Base-by-base conservation (phyloP, 352 stramenopile genomes). In the Pythium phragmiticola region DNA sequence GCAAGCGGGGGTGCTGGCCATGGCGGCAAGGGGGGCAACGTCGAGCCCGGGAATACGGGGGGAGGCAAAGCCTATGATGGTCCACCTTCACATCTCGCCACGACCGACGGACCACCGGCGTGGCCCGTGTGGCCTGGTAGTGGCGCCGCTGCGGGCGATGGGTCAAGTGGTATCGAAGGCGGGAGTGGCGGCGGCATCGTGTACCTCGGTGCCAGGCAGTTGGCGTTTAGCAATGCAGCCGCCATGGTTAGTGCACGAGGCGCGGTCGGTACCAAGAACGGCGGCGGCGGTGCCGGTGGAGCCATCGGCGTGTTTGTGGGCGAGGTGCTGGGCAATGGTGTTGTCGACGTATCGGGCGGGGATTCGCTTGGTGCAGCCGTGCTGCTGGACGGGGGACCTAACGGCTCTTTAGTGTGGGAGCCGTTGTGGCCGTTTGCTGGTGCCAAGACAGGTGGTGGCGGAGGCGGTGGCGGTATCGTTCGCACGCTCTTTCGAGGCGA, bases 131-230 rank as follows among this genome's bases (percentile, higher is more conserved):
- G 67, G 67, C 67, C 67, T 3, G 67, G 67, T 6, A 73, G 67
- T 36, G 67, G 67, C 30, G 67, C 67, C 8, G 67, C 67, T 14
- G 36, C 50, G 23, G 67, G 67, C 9, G 60, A 63, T 39, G 67
- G 63, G 6, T 71, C 77, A 2, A 76, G 78, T 41, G 70, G 74
- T 17, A 64, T 90, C n/a, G 75, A 68, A 50, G 87, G 84, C 14
- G 87, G 84, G 3, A 82, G 69, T 56, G 87, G 87, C 8, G 87
- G 87, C 43, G 87, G 87, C 13, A 60, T 95, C 12, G 75, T 95
- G 26, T 87, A 92, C 67, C 66, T 95, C 46, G 67, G 74, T 0
- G 75, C 82, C 1, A 77, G 73, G 54, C 76, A 74, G 16, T 68
- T 95, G 4, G 60, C 70, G 6, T 65, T 95, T 17, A 63, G 48